Conservation (phyloP, 495 filamentous ascomycete species). For the Xylaria intraflava region DNA sequence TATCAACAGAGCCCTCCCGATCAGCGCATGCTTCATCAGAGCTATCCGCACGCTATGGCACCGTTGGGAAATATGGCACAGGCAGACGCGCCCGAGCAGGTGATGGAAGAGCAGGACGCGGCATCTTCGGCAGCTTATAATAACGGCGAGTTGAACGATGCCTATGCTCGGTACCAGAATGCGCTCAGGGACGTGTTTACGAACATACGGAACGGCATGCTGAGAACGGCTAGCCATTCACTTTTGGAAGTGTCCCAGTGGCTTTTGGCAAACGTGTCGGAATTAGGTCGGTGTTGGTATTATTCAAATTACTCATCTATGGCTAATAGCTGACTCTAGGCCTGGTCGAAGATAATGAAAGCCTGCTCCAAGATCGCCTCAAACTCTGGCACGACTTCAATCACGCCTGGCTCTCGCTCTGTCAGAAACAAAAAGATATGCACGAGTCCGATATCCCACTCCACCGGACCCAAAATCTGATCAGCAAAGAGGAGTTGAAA, state of each 20-base stretch:
- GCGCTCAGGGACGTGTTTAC: constrained; percentile 69
- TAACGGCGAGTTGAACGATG: constrained; percentile 50
- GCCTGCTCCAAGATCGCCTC: constrained; percentile 61
- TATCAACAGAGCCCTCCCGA: constrained; percentile 41
- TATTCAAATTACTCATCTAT: constrained; percentile 11
- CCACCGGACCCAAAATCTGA: constrained; percentile 55
- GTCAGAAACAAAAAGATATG: constrained; percentile 83
- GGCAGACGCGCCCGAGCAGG: constrained; percentile 24
- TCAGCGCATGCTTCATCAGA: constrained; percentile 38
- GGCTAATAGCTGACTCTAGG: constrained; percentile 25
- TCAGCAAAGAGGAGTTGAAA: constrained; percentile 62
- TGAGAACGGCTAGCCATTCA: constrained; percentile 65
- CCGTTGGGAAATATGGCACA: constrained; percentile 38
- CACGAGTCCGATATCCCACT: constrained; percentile 53
- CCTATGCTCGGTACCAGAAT: constrained; percentile 68
- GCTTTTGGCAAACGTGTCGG: constrained; percentile 72
- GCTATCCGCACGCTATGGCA: constrained; percentile 38
- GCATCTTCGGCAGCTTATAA: background rate
- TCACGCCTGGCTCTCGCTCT: constrained; percentile 80
- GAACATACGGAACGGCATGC: constrained; percentile 62
- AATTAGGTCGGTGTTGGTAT: constrained; percentile 62
- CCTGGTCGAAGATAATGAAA: constrained; percentile 61
- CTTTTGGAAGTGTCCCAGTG: constrained; percentile 77
- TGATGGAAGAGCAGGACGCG: constrained; percentile 19
- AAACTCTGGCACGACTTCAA: constrained; percentile 94